phyloP scores from a whole-genome alignment of 352 stramenopile genomes.

The Phytophthora tubulina region DNA sequence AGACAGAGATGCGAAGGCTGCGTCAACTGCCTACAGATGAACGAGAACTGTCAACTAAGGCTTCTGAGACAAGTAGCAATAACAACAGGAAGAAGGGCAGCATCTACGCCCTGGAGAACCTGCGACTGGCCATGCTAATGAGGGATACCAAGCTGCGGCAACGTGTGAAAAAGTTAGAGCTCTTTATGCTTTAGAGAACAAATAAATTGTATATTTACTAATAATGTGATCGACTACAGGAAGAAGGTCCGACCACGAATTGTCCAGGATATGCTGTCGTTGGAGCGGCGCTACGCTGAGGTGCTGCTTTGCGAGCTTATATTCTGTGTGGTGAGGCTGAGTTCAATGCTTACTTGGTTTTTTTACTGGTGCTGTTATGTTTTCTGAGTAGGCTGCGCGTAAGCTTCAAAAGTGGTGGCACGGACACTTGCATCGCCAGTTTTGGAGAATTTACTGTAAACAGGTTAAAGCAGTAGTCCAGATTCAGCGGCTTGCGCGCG shows the following conservation, averaged over 20 bases:
- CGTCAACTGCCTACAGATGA: constrained; percentile 14
- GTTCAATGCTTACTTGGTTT: neutral
- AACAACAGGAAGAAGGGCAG: constrained; percentile 44
- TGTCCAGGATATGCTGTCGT: constrained; percentile 75
- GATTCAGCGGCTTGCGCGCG: constrained; percentile 66
- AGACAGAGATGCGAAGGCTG: constrained; percentile 26
- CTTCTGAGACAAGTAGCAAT: constrained; percentile 22
- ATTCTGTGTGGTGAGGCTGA: neutral
- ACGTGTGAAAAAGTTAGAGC: constrained; percentile 51
- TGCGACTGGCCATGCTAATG: constrained; percentile 59
- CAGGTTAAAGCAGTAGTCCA: constrained; percentile 52
- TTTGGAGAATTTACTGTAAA: constrained; percentile 58
- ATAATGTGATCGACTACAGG: constrained; percentile 29
- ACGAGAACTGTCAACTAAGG: constrained; percentile 21
- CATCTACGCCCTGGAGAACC: constrained; percentile 75
- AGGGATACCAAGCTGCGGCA: constrained; percentile 52
- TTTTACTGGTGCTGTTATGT: neutral
- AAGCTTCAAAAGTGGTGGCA: constrained; percentile 74
- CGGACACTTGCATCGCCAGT: constrained; percentile 43
- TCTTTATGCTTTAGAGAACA: neutral
- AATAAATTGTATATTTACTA: neutral
- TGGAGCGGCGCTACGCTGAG: constrained; percentile 64
- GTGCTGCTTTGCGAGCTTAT: constrained; percentile 19
- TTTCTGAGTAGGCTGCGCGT: constrained; percentile 41
- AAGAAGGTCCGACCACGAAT: constrained; percentile 65